Percentiles rank a stretch among this genome's conserved stretches.
phyloP scores from a whole-genome alignment of 768 basidiomycete species.

The Hygrophorus pudorinus region DNA sequence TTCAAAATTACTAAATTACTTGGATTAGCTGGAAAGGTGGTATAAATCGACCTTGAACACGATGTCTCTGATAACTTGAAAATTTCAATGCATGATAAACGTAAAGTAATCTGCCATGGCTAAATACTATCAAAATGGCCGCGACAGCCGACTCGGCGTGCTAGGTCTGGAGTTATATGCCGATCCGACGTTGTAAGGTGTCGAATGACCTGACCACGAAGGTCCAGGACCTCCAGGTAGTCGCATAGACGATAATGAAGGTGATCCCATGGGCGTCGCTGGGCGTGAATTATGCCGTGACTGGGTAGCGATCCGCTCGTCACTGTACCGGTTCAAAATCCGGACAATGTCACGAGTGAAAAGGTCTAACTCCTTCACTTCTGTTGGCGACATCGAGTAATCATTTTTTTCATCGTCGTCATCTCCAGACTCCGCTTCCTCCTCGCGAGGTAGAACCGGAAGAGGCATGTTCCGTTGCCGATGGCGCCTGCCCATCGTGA shows the following conservation, averaged over 20 bases:
- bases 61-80: too few relatives aligned
- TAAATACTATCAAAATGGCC: constrained; percentile 25
- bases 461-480: constrained; percentile 18
- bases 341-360: constrained; percentile 67
- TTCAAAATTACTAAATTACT: too few relatives aligned
- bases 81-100: too few relatives aligned
- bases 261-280: constrained; percentile 53
- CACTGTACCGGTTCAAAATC: constrained; percentile 61
- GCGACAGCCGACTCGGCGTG: constrained; percentile 50
- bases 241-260: constrained; percentile 27
- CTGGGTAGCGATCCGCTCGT: constrained; percentile 48
- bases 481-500: constrained; percentile 37
- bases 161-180: constrained; percentile 47
- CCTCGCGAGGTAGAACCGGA: constrained; percentile 31
- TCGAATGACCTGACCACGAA: constrained; percentile 35
- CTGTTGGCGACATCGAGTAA: constrained; percentile 50
- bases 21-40: too few relatives aligned
- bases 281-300: constrained; percentile 57
- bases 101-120: too few relatives aligned
- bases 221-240: constrained; percentile 30
- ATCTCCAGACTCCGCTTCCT: constrained; percentile 48
- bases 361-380: constrained; percentile 66
- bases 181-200: constrained; percentile 36
- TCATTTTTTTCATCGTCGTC: constrained; percentile 40
- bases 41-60: too few relatives aligned